Evolutionary conservation across 768 basidiomycete species (phyloP).

Genomic region (Heimioporus sp.): DNA sequence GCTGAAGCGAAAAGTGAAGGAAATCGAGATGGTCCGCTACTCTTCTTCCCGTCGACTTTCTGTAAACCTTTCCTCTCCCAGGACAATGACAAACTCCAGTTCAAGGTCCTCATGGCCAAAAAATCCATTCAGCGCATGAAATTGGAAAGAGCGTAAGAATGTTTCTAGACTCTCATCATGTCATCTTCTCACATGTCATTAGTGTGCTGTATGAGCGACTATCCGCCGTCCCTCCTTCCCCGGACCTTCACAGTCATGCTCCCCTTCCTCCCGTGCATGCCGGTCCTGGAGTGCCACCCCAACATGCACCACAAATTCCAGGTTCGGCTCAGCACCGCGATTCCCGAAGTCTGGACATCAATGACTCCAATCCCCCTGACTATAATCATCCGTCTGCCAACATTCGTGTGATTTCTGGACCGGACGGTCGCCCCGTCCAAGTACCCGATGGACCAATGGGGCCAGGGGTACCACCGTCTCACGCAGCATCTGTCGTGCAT

Average conservation of each 20-base stretch:
- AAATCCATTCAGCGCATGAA: slow-evolving; percentile 84
- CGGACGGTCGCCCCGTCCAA: slow-evolving; percentile 50
- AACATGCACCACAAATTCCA: slow-evolving; percentile 24
- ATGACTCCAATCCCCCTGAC: slow-evolving; percentile 49
- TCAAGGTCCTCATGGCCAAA: slow-evolving; percentile 77
- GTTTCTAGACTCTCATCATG: slow-evolving; percentile 15
- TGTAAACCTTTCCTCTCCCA: slow-evolving; percentile 28
- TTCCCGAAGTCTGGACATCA: slow-evolving; percentile 42
- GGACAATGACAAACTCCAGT: slow-evolving; percentile 88
- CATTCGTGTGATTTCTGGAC: slow-evolving; percentile 43
- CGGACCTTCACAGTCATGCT: slow-evolving; percentile 44
- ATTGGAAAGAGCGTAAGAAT: slow-evolving; percentile 81
- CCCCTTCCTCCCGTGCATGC: slow-evolving; percentile 32
- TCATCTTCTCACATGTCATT: slow-evolving; percentile 26
- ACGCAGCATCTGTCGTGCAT: slow-evolving; percentile 36
- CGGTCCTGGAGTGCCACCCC: slow-evolving; percentile 37
- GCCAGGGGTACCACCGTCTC: slow-evolving; percentile 39
- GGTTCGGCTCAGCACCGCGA: slow-evolving; percentile 30
- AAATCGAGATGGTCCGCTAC: slow-evolving; percentile 72
- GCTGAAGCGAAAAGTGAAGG: slow-evolving; percentile 82
- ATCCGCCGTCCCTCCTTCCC: slow-evolving; percentile 56
- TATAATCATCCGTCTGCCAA: slow-evolving; percentile 49
- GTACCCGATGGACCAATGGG: slow-evolving; percentile 49
- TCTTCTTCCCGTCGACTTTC: background rate
- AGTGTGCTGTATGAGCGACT: slow-evolving; percentile 81